These are phyloP conservation scores for Pleurotus cornucopiae DNA, from an alignment of 768 basidiomycete species.

Conservation along the genomic window DNA sequence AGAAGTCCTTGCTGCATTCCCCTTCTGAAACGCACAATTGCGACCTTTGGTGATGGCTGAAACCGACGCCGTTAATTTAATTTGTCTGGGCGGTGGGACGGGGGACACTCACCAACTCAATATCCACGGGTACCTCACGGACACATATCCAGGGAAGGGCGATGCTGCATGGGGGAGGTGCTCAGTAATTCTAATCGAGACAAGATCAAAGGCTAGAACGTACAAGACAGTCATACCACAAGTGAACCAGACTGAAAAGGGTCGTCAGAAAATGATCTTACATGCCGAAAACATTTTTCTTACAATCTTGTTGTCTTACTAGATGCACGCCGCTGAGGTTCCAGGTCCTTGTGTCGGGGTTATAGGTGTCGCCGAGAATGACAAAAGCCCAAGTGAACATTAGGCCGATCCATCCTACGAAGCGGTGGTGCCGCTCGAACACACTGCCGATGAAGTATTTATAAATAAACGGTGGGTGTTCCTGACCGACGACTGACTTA, in stretches of 20 bases:
- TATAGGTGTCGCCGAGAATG: slow-evolving; percentile 61
- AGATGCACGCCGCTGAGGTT: slow-evolving; percentile 49
- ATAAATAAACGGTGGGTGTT: background rate
- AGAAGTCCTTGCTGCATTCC: slow-evolving; percentile 84
- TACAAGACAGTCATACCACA: slow-evolving; percentile 73
- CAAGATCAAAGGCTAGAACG: slow-evolving; percentile 18
- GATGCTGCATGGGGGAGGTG: slow-evolving; percentile 37
- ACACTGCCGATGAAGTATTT: slow-evolving; percentile 37
- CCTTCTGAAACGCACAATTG: slow-evolving; percentile 72
- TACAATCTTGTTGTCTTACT: slow-evolving; percentile 59
- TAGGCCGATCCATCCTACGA: slow-evolving; percentile 70
- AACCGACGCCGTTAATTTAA: slow-evolving; percentile 11
- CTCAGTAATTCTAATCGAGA: background rate
- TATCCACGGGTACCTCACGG: slow-evolving; percentile 66
- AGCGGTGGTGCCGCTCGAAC: slow-evolving; percentile 78
- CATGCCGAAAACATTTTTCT: background rate
- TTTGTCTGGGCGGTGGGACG: slow-evolving; percentile 1
- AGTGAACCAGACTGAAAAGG: slow-evolving; percentile 53
- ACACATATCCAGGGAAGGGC: slow-evolving; percentile 74
- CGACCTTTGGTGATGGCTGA: slow-evolving; percentile 77
- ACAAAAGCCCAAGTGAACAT: slow-evolving; percentile 59
- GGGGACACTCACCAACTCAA: slow-evolving; percentile 59
- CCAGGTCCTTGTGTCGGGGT: slow-evolving; percentile 53
- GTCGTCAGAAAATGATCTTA: background rate
- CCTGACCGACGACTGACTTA: slow-evolving; percentile 25